These are phyloP conservation scores for Neurospora sp. DNA, from an alignment of 495 filamentous ascomycete species.

Conservation along the genomic window DNA sequence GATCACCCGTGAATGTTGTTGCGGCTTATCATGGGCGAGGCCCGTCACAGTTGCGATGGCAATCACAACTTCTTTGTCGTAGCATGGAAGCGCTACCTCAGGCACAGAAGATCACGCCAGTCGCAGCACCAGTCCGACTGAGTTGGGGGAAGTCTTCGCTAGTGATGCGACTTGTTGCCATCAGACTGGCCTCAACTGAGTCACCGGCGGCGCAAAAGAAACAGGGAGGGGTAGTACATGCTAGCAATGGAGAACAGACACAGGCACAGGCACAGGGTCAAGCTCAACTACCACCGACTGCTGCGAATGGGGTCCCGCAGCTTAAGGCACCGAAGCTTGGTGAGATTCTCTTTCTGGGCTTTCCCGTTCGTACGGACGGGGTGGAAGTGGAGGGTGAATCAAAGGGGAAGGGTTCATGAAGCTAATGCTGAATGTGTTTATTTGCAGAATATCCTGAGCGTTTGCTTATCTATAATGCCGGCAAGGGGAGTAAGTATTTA, in stretches of 20 bases:
- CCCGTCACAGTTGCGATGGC: neutral
- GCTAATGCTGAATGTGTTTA: neutral
- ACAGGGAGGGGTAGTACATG: neutral
- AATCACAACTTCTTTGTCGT: neutral
- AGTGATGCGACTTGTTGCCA: neutral
- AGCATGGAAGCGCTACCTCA: neutral
- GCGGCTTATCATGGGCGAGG: neutral
- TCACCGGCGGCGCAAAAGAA: neutral
- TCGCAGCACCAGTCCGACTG: neutral
- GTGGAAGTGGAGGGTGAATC: neutral
- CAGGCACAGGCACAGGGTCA: neutral
- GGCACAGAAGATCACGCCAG: neutral
- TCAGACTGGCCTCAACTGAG: neutral
- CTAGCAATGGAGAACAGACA: neutral
- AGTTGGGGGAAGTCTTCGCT: neutral
- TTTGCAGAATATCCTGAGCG: constrained; percentile 39
- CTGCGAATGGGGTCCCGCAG: neutral
- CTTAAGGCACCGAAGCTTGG: neutral
- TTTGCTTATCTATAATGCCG: constrained; percentile 64
- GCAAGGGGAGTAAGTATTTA: constrained; percentile 38
- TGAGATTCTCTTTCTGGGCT: neutral
- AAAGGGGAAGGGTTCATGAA: neutral
- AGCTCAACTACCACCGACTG: neutral
- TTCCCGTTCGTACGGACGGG: neutral
- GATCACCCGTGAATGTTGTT: neutral